These are phyloP conservation scores for Senna tora DNA, from an alignment of 306 rosid species.

Conservation along the genomic window DNA sequence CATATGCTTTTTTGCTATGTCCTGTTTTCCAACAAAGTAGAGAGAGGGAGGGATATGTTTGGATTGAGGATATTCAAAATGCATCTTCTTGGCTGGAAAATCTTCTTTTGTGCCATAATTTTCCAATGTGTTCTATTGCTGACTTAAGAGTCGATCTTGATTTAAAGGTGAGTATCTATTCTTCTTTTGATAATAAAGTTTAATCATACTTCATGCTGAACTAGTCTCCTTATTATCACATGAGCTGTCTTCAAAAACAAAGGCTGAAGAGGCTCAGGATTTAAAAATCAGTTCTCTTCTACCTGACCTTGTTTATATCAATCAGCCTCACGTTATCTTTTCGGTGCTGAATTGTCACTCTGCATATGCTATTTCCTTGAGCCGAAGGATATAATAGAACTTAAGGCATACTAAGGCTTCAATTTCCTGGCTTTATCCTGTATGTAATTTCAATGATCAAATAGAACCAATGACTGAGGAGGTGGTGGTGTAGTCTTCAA, in stretches of 20 bases:
- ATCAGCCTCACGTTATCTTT: background rate
- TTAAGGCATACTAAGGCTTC: background rate
- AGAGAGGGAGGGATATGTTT: background rate
- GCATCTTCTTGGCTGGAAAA: background rate
- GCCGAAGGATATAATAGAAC: background rate
- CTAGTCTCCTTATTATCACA: background rate
- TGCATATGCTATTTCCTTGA: background rate
- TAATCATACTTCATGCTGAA: background rate
- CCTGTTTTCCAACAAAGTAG: background rate
- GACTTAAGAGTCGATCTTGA: background rate
- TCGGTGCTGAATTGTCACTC: background rate
- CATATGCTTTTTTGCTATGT: slow-evolving; percentile 20
- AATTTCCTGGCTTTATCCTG: background rate
- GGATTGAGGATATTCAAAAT: background rate
- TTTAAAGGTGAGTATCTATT: background rate
- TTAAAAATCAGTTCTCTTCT: background rate
- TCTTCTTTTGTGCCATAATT: background rate
- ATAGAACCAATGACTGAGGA: background rate
- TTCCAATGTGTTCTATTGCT: background rate
- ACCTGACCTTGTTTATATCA: background rate
- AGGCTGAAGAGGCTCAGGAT: background rate
- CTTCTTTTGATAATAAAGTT: background rate
- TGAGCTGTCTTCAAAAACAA: background rate
- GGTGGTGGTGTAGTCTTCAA: background rate
- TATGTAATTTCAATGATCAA: background rate